Conservation (phyloP, 2,329 filamentous ascomycete genomes). For the Pyricularia grisea region DNA sequence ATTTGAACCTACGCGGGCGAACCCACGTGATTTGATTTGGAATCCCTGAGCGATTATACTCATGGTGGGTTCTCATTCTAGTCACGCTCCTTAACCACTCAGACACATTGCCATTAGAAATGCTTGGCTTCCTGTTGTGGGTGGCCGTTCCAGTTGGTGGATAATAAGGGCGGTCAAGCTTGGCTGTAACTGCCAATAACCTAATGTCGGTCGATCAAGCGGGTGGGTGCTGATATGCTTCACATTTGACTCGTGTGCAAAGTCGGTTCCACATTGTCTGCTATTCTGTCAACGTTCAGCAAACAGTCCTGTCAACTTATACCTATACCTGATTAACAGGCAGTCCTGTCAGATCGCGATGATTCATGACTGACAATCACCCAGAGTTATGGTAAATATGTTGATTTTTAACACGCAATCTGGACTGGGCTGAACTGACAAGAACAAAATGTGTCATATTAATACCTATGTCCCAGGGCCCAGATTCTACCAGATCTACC, state of each 20-base stretch:
- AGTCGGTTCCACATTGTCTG: neutral
- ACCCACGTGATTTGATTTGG: slow-evolving; percentile 2
- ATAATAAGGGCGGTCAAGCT: neutral
- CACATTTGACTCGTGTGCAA: neutral
- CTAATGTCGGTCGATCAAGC: neutral
- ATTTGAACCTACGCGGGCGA: slow-evolving; percentile 5
- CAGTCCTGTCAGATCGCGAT: neutral
- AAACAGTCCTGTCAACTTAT: too few species aligned
- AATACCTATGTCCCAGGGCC: neutral
- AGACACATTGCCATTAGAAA: neutral
- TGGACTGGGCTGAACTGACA: neutral
- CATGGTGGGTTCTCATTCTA: neutral
- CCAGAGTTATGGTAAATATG: too few species aligned
- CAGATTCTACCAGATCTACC: neutral
- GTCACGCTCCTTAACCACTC: slow-evolving; percentile 4
- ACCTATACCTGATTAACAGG: too few species aligned
- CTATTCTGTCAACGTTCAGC: neutral
- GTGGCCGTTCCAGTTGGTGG: neutral
- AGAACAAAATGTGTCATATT: neutral
- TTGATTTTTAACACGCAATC: neutral
- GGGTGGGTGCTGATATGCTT: neutral
- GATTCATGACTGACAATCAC: too few species aligned
- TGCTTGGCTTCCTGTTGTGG: too few species aligned
- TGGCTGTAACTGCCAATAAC: neutral
- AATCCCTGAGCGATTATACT: neutral